These are phyloP conservation scores for Rubroshorea leprosula DNA, from an alignment of 345 rosid species.

Conservation along the genomic window DNA sequence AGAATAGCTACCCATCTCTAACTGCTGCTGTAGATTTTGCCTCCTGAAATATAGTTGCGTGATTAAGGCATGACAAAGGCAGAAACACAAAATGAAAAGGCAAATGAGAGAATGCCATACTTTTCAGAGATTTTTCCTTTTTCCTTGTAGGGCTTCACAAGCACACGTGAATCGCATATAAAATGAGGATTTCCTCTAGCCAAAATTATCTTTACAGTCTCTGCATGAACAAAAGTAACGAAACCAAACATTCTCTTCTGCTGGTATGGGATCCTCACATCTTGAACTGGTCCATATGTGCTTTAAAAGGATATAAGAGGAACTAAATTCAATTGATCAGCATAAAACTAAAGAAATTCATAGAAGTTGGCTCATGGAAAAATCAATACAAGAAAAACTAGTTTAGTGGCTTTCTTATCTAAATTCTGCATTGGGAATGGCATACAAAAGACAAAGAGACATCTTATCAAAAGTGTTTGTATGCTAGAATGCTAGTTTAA, in stretches of 20 bases:
- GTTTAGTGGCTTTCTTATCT: no score
- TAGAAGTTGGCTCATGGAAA: neutral
- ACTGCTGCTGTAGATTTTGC: constrained; percentile 65
- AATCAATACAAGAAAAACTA: neutral
- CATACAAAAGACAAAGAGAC: no score
- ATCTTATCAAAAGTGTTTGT: no score
- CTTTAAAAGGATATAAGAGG: constrained; percentile 31
- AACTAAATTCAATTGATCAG: constrained; percentile 2
- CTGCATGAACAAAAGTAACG: constrained; percentile 76
- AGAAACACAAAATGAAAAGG: neutral
- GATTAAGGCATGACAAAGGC: neutral
- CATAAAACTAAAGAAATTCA: constrained; percentile 9
- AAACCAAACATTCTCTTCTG: constrained; percentile 98
- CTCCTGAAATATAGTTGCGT: constrained; percentile 41
- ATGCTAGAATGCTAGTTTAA: no score
- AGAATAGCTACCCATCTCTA: constrained; percentile 74
- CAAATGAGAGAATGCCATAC: constrained; percentile 35
- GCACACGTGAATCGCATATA: constrained; percentile 91
- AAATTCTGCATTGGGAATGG: no score
- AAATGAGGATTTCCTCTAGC: constrained; percentile 91
- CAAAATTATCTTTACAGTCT: constrained; percentile 79
- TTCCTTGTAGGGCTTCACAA: constrained; percentile 98
- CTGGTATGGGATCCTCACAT: constrained; percentile 98
- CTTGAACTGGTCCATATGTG: constrained; percentile 86
- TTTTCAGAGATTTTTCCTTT: constrained; percentile 78